Evolutionary conservation across 1,284 basidiomycete species (phyloP).

Genomic region (Irpex sp.): DNA sequence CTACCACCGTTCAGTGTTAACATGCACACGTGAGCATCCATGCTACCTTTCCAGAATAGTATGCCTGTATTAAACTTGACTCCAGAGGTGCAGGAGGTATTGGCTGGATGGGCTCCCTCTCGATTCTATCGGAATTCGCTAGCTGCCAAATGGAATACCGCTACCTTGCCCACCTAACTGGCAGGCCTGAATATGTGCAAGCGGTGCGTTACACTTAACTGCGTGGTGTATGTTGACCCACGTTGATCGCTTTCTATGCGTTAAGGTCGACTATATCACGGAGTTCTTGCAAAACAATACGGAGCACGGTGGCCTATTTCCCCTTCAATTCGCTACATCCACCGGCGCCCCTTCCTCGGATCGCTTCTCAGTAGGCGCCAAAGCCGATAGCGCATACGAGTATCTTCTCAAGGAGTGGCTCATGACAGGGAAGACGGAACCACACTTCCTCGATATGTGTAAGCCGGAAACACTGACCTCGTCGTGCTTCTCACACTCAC

Average conservation of each 20-base stretch:
- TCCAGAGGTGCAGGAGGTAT: conserved; percentile 1
- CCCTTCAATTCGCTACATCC: conserved; percentile 5
- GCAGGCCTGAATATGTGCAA: conserved; percentile 33
- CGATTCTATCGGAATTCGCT: conserved; percentile 35
- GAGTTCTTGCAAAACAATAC: conserved; percentile 4
- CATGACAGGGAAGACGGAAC: conserved; percentile 52
- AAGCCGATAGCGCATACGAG: conserved; percentile 65
- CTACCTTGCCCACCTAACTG: conserved; percentile 44
- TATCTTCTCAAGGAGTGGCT: conserved; percentile 69
- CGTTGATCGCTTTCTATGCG: neutral
- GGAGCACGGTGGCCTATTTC: conserved; percentile 9
- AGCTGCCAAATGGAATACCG: conserved; percentile 55
- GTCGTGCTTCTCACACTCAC: neutral
- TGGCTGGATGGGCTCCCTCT: conserved; percentile 8
- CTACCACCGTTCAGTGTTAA: conserved; percentile 44
- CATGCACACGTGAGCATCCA: conserved; percentile 27
- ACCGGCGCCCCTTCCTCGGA: neutral
- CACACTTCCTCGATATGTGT: conserved; percentile 57
- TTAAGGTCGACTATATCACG: conserved; percentile 8
- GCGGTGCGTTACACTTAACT: neutral
- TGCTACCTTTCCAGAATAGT: neutral
- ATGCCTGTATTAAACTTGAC: neutral
- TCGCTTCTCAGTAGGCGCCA: conserved; percentile 45
- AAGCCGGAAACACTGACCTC: conserved; percentile 19
- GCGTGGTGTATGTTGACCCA: conserved; percentile 13